Evolutionary conservation across 148 eudicot genomes (phyloP).

Genomic region (Silene conica): DNA sequence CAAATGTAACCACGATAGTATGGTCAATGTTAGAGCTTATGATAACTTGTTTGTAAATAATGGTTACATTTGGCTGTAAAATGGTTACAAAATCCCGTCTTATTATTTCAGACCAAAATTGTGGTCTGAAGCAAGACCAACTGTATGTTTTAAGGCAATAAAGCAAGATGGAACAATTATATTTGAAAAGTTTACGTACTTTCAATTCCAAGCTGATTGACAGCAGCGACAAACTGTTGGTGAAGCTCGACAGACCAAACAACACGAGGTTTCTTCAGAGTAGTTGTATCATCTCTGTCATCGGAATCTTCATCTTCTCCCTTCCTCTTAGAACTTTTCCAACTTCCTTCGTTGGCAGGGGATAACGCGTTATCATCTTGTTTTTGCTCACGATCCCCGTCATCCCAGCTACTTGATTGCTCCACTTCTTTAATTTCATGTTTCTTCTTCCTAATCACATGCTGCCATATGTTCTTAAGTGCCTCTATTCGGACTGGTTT

Average conservation of each 20-base stretch:
- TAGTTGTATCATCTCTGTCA: constrained; percentile 64
- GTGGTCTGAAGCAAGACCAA: too few species aligned
- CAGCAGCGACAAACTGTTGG: constrained; percentile 91
- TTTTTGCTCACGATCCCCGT: constrained; percentile 35
- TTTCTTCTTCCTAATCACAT: constrained; percentile 74
- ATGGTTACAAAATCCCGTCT: too few species aligned
- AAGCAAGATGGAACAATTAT: not conserved
- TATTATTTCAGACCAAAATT: too few species aligned
- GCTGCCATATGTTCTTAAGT: constrained; percentile 85
- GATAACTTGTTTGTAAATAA: too few species aligned
- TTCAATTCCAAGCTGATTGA: constrained; percentile 88
- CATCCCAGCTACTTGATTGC: constrained; percentile 44
- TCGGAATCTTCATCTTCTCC: constrained; percentile 65
- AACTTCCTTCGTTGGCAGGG: constrained; percentile 68
- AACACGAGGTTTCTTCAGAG: constrained; percentile 84
- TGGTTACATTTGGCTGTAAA: too few species aligned
- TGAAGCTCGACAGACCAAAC: constrained; percentile 99
- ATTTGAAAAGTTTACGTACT: constrained; percentile 45
- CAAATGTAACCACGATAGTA: too few species aligned
- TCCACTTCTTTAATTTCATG: constrained; percentile 37
- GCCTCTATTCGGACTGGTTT: constrained; percentile 88
- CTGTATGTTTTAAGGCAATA: too few species aligned
- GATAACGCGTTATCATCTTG: constrained; percentile 65
- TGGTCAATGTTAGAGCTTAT: too few species aligned
- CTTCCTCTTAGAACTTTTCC: constrained; percentile 74